Evolutionary conservation across 2,329 filamentous ascomycete species (phyloP), one percentile per base, ranked within the genome.

Genomic region (Amylocarpus encephaloides): DNA sequence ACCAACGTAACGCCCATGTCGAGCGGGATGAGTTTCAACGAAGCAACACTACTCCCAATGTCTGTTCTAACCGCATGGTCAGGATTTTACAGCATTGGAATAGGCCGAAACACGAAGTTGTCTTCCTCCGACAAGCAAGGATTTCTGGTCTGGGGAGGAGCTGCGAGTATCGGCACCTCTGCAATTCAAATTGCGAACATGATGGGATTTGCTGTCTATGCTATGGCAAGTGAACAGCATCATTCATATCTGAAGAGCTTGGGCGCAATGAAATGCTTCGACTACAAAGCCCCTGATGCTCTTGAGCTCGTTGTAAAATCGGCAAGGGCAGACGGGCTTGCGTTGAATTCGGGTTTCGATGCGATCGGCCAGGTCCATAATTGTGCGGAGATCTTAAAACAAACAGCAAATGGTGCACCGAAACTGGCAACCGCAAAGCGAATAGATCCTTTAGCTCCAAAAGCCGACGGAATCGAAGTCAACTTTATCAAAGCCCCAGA

Each of bases 241-340:
- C 54, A 55, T 26, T 58, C 40, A 2, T 41, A 55, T 36, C 19
- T 50, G 34, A 53, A 48, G 46, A 39, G 15, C 16, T 46, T 52
- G 10, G 59, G 59, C 5, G 73, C 73, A 0, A 68, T 65, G 12
- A 54, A 60, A 4, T 66, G 62, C 2, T 74, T 74, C 51, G 70
- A 76, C 59, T 73, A 71, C 46, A 38, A 30, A 7, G 49, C 55
- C 39, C 9, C 49, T 9, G 34, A 43, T 2, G 51, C 57, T 6
- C 42, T 51, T 18, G 29, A 36, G 1, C 53, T 52, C 10, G 47
- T 60, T 22, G 26, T 50, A 3, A 43, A 19, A 13, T 18, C 50
- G 12, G 43, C 53, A 1, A 54, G 50, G 12, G 10, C 19, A 18
- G 41, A 26, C 6, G 50, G 47, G 12, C 42, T 50, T 6, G 19